Conservation (phyloP, 1,139 yeast genomes). For the Diutina rugosa region DNA sequence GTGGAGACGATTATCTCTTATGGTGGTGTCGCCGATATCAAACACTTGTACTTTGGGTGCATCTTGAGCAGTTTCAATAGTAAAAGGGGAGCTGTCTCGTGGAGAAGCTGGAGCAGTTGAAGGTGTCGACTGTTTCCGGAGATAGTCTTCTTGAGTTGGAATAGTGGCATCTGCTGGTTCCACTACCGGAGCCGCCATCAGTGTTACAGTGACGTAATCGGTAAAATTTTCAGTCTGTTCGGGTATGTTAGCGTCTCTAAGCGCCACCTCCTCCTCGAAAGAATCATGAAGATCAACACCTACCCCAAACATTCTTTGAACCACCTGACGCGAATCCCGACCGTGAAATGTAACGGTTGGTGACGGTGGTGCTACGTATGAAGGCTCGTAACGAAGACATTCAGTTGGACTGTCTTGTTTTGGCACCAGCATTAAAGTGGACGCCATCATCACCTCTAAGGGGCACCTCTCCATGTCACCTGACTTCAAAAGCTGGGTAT, state of each 20-base stretch:
- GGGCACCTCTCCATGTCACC: slow-evolving; percentile 32
- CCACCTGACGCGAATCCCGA: background rate
- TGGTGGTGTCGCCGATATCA: background rate
- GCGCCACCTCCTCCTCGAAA: background rate
- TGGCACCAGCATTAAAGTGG: background rate
- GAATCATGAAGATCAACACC: background rate
- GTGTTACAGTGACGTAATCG: background rate
- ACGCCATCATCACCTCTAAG: slow-evolving; percentile 50
- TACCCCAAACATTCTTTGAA: slow-evolving; percentile 50
- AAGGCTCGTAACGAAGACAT: background rate
- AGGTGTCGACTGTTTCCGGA: background rate
- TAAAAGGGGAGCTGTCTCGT: background rate
- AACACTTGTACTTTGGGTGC: background rate
- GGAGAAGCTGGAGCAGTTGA: background rate
- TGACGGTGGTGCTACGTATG: slow-evolving; percentile 22
- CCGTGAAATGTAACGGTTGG: slow-evolving; percentile 78
- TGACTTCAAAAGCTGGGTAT: slow-evolving; percentile 44
- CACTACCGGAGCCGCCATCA: background rate
- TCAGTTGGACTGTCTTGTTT: slow-evolving; percentile 1
- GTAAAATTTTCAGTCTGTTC: background rate
- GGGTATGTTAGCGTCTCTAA: background rate
- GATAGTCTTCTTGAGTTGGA: background rate
- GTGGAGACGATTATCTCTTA: background rate
- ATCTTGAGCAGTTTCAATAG: background rate
- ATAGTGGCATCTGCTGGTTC: background rate